Base-by-base conservation (phyloP, 2,329 filamentous ascomycete species). In the Dactylonectria estremocensis region DNA sequence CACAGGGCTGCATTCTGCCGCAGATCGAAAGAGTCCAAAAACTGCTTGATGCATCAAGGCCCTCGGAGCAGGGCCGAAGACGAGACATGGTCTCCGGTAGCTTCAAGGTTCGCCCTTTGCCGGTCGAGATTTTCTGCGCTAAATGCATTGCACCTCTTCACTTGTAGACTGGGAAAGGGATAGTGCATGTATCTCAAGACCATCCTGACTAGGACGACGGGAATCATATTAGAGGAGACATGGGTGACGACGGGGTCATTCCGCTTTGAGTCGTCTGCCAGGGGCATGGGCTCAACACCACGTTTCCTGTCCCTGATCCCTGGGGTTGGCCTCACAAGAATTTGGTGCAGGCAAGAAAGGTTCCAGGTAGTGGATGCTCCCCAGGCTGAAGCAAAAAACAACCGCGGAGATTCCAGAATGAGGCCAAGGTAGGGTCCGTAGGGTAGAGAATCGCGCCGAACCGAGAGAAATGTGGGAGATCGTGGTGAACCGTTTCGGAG, bases 401-500 rank as follows among this genome's bases (percentile, higher is more conserved):
- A 49, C 28, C 28, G 33, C 28, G 63, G 63, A 50, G 57, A 66
- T 43, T 31, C 31, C 45, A 18, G 20, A 28, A 22, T 28, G 37
- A 18, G 49, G 24, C 20, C 55, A 64, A 56, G 58, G 33, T 37
- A 37, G 35, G 9, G 13, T 9, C 35, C 10, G 9, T 37, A 43
- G 14, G 5, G 37, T n/a, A 50, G 35, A 57, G 57, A 61, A 57
- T 66, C 52, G 64, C 64, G 37, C 46, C 53, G 18, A 58, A 57
- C 52, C 46, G 16, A 61, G 37, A 48, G 48, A n/a, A 37, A 33
- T 43, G 28, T 37, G 35, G 49, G 54, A 31, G 60, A 61, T 70
- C 59, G 55, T 64, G 55, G 59, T 66, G 61, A 70, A 68, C 64
- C 52, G 66, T 37, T 64, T 72, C 73, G 73, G 73, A 52, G 60